Base-by-base conservation (phyloP, 2,329 filamentous ascomycete genomes). In the Fusarium sp. region DNA sequence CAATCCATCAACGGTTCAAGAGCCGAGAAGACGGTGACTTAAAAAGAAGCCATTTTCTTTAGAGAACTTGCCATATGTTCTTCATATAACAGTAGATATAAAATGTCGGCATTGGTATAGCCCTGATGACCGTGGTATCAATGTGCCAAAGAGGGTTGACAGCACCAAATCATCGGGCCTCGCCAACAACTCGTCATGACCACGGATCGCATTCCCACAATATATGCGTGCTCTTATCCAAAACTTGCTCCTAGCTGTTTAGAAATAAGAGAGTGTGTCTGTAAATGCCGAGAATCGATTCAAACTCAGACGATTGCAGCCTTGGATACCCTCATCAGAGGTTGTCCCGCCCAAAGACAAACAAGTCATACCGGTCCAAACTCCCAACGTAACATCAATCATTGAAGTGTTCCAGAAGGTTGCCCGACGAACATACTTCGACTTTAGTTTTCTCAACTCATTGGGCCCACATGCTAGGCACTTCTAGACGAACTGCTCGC, bases 391-490 rank as follows among this genome's bases (percentile, higher is more conserved):
- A 3, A 20, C 10, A 20, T 42, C 6, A 42, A 13, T 13, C 2
- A 11, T 20, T 10, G 16, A 20, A 7, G 20, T 6, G 6, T 14
- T 20, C 6, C 3, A 20, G 3, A 13, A 40, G 9, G 4, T 16
- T 16, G 2, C 3, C 0, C 2, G 3, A 20, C 3, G 3, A 42
- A 8, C 0, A 11, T 6, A 4, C 10, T 6, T 40, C 36, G 0
- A 42, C 11, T 10, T 8, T 20, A 25, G 0, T 7, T 8, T 11
- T 11, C 5, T 40, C 3, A 3, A 18, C 36, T 38, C 4, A 11
- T 10, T 6, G 2, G 9, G 4, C 36, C 16, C 18, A 10, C 16
- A 18, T 40, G 16, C 9, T 5, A 6, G 16, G 36, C 16, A 40
- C 10, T 40, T 13, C 36, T 40, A 6, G 18, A 3, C 10, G 36